phyloP scores from a whole-genome alignment of 179 eudicot genomes.

The Beta corolliflora region DNA sequence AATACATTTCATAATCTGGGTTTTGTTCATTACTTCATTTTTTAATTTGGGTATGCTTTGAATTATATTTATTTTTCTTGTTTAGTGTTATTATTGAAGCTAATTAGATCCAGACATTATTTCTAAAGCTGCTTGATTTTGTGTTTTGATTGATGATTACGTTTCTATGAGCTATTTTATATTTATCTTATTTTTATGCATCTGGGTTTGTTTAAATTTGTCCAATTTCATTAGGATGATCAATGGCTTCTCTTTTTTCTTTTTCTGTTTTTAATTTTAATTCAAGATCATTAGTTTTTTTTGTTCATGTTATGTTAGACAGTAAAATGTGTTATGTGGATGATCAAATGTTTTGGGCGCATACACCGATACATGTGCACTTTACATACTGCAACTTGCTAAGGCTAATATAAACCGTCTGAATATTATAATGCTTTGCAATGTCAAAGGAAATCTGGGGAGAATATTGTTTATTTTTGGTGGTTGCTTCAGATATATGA shows the following conservation, averaged over 20 bases:
- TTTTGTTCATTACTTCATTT: slow-evolving; percentile 29
- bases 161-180: background rate
- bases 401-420: background rate
- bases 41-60: slow-evolving; percentile 22
- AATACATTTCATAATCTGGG: slow-evolving; percentile 18
- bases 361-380: background rate
- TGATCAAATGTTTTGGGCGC: background rate
- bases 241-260: background rate
- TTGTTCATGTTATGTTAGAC: background rate
- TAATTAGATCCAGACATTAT: slow-evolving; percentile 31
- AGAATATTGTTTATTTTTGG: background rate
- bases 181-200: background rate
- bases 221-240: background rate
- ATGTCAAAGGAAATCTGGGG: background rate
- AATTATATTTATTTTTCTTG: slow-evolving; percentile 2
- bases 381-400: background rate
- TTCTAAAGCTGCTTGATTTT: background rate
- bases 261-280: background rate
- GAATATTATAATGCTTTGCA: background rate
- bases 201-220: slow-evolving; percentile 18
- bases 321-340: background rate
- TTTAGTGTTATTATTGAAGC: slow-evolving; percentile 12
- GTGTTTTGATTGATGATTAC: slow-evolving; percentile 4
- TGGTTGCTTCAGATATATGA: background rate
- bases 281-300: background rate